These are phyloP conservation scores for Pichia sp. DNA, from an alignment of 1,139 yeast species.

Conservation along the genomic window DNA sequence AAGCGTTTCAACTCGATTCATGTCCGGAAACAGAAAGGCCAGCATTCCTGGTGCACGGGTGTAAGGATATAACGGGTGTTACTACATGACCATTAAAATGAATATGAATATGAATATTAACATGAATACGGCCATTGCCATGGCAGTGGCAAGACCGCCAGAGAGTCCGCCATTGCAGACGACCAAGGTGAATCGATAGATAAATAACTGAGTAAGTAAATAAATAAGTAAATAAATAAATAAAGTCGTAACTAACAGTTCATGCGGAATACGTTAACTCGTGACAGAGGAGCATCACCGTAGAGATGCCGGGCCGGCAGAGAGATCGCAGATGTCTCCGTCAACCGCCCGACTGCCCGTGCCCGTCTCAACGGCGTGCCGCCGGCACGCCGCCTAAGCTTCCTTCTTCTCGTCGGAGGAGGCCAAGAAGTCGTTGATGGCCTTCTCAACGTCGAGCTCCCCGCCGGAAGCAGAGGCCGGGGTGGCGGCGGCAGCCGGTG, in stretches of 20 bases:
- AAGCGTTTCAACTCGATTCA: not conserved
- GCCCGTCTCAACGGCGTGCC: not conserved
- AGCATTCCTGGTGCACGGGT: not conserved
- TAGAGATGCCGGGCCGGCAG: not conserved
- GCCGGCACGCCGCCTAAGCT: not conserved
- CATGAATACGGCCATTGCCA: too few species aligned
- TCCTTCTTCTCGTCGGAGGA: slow-evolving; percentile 17
- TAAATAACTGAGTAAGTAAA: slow-evolving; percentile 2
- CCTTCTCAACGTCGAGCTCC: slow-evolving; percentile 61
- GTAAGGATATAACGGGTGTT: not conserved
- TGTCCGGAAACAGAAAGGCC: not conserved
- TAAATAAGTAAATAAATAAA: slow-evolving; percentile 1
- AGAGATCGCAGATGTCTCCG: not conserved
- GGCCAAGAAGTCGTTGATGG: slow-evolving; percentile 35
- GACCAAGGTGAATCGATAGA: not conserved
- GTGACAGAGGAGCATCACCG: not conserved
- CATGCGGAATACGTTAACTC: not conserved
- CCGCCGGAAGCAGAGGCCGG: slow-evolving; percentile 36
- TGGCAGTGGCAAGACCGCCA: too few species aligned
- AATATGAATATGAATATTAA: not conserved
- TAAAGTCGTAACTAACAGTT: not conserved
- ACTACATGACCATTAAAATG: too few species aligned
- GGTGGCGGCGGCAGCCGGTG: slow-evolving; percentile 40
- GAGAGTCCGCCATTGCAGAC: too few species aligned
- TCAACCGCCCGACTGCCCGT: not conserved